phyloP scores from a whole-genome alignment of 345 rosid species.

The Durio zibethinus region DNA sequence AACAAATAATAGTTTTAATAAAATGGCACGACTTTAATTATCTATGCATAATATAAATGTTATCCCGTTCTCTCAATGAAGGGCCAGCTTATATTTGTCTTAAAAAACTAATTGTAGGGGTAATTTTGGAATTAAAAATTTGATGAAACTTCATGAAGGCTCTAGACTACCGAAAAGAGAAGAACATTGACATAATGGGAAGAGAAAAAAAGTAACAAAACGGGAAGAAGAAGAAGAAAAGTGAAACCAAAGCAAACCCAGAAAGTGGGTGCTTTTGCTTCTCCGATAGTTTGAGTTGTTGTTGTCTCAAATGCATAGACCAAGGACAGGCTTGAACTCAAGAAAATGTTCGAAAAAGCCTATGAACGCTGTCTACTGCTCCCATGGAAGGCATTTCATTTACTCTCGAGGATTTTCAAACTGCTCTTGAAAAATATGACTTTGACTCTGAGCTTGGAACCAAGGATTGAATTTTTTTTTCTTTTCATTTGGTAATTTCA shows the following conservation, averaged over 20 bases:
- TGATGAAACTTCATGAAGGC: too few species aligned
- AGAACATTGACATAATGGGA: too few species aligned
- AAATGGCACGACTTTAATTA: too few species aligned
- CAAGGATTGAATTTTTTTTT: conserved; percentile 40
- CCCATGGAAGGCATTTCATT: conserved; percentile 85
- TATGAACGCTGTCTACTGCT: conserved; percentile 71
- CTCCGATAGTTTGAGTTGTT: conserved; percentile 49
- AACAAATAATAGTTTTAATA: too few species aligned
- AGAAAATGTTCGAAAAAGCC: conserved; percentile 77
- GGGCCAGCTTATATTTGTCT: too few species aligned
- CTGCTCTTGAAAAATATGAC: conserved; percentile 71
- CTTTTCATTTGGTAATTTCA: not conserved
- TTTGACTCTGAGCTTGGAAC: conserved; percentile 81
- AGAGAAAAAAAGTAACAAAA: too few species aligned
- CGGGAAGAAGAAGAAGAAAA: too few species aligned
- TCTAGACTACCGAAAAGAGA: too few species aligned
- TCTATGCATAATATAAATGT: too few species aligned
- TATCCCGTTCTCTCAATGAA: too few species aligned
- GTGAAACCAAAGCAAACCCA: conserved; percentile 32
- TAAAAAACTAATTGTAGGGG: too few species aligned
- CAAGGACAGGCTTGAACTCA: conserved; percentile 63
- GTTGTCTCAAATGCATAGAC: conserved; percentile 74
- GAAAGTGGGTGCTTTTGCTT: conserved; percentile 27
- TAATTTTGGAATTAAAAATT: too few species aligned
- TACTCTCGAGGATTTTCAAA: conserved; percentile 59